A percentile compares a stretch with the other conserved stretches of the same genome.
These are phyloP conservation scores for Primulina eburnea DNA, from an alignment of 257 asterid species.

Conservation along the genomic window DNA sequence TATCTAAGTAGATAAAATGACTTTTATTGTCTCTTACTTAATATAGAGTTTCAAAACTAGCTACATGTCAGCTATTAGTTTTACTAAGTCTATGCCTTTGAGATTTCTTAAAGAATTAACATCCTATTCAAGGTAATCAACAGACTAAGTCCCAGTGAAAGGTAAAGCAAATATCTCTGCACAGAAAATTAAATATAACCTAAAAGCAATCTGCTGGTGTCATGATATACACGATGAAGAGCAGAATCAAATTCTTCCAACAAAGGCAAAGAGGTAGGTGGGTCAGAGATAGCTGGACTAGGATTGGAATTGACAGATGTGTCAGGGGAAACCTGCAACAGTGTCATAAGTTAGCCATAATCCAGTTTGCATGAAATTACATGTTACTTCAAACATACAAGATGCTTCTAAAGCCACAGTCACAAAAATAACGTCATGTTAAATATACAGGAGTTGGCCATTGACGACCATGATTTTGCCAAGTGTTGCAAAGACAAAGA, in stretches of 20 bases:
- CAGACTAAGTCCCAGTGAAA: neutral
- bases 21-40: conserved; percentile 13
- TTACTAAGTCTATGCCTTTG: conserved; percentile 12
- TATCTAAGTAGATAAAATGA: neutral
- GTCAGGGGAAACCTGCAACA: conserved; percentile 65
- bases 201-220: conserved; percentile 28
- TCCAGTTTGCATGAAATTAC: conserved; percentile 21
- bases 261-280: conserved; percentile 37
- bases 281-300: conserved; percentile 34
- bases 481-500: neutral
- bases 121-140: conserved; percentile 6
- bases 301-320: conserved; percentile 55
- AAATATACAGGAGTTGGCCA: neutral
- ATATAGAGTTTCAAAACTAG: conserved; percentile 6
- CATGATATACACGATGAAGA: conserved; percentile 28
- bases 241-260: conserved; percentile 50
- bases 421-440: neutral
- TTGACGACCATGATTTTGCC: neutral
- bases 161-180: conserved; percentile 13
- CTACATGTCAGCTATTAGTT: conserved; percentile 3
- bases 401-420: conserved; percentile 1
- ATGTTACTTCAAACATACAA: conserved; percentile 7
- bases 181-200: conserved; percentile 37
- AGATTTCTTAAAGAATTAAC: conserved; percentile 5
- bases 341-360: conserved; percentile 29